Conservation (phyloP, 116 monocot species). For the Trichopus zeylanicus region DNA sequence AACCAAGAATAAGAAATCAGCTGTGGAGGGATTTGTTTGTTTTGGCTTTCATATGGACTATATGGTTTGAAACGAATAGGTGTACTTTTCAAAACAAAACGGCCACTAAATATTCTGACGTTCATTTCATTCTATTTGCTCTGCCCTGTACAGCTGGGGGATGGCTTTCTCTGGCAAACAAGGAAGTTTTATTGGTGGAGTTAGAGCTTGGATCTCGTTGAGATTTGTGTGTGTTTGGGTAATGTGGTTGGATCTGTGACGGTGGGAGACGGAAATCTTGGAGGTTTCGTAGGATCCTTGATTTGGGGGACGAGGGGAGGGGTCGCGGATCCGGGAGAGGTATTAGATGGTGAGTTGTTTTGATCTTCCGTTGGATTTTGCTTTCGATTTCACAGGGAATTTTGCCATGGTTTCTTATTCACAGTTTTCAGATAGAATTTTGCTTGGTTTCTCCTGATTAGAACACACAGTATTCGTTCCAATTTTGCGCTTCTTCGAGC, state of each 20-base stretch:
- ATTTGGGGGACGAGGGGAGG: slow-evolving; percentile 8
- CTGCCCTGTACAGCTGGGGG: too few relatives aligned
- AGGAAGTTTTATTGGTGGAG: too few relatives aligned
- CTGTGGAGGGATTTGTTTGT: too few relatives aligned
- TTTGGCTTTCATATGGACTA: too few relatives aligned
- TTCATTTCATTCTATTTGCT: too few relatives aligned
- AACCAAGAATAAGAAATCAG: too few relatives aligned
- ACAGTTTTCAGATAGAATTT: not conserved
- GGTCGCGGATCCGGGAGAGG: slow-evolving; percentile 13
- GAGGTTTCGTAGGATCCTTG: slow-evolving; percentile 1
- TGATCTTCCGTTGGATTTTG: not conserved
- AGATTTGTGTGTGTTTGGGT: not conserved
- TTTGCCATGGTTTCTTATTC: not conserved
- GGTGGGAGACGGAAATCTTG: not conserved
- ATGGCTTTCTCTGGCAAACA: too few relatives aligned
- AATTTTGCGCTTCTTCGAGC: not conserved
- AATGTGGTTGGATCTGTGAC: slow-evolving; percentile 17
- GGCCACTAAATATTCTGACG: too few relatives aligned
- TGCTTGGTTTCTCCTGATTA: too few relatives aligned
- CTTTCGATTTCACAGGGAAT: not conserved
- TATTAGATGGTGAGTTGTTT: slow-evolving; percentile 38
- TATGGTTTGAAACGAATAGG: too few relatives aligned
- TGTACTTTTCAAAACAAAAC: too few relatives aligned
- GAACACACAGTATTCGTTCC: not conserved
- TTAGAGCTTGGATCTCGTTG: not conserved